A percentile compares a stretch with the other conserved stretches of the same genome.
Evolutionary conservation across 1,284 basidiomycete genomes (phyloP).

Genomic region (Ustilago crameri): DNA sequence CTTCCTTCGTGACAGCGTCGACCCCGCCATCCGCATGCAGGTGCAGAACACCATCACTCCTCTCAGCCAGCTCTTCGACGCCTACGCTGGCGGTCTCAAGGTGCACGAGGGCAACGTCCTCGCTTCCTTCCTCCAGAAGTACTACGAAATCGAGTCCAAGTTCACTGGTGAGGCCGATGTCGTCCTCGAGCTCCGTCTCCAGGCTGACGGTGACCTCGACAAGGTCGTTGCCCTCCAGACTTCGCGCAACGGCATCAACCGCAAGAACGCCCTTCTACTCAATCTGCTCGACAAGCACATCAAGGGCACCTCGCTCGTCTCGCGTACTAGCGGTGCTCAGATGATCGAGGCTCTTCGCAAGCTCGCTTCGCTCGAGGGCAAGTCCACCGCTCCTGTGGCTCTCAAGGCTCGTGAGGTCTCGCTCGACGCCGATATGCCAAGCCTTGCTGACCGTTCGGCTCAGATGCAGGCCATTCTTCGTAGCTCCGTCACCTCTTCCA

Average conservation of each 20-base stretch:
- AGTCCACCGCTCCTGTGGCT: slow-evolving; percentile 70
- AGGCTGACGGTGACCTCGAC: slow-evolving; percentile 90
- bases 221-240: slow-evolving; percentile 87
- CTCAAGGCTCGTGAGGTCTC: slow-evolving; percentile 97
- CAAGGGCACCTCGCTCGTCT: slow-evolving; percentile 55
- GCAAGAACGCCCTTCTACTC: slow-evolving; percentile 89
- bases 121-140: slow-evolving; percentile 78
- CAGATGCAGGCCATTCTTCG: slow-evolving; percentile 97
- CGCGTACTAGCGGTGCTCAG: slow-evolving; percentile 48
- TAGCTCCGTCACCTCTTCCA: slow-evolving; percentile 81
- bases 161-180: slow-evolving; percentile 92
- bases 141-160: slow-evolving; percentile 86
- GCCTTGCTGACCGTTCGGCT: slow-evolving; percentile 88
- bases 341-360: slow-evolving; percentile 58
- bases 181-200: slow-evolving; percentile 87
- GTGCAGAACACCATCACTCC: slow-evolving; percentile 75
- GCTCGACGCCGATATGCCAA: slow-evolving; percentile 94
- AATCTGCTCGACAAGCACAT: slow-evolving; percentile 79
- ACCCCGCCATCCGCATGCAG: slow-evolving; percentile 57
- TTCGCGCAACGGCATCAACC: slow-evolving; percentile 93
- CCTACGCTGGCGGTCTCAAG: slow-evolving; percentile 84
- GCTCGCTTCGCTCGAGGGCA: slow-evolving; percentile 80
- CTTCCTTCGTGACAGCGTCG: slow-evolving; percentile 82
- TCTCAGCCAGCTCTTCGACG: slow-evolving; percentile 82
- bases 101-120: slow-evolving; percentile 84